These are phyloP conservation scores for Rhynchospora tenuis DNA, from an alignment of 176 grass and related monocot genomes.

Conservation along the genomic window DNA sequence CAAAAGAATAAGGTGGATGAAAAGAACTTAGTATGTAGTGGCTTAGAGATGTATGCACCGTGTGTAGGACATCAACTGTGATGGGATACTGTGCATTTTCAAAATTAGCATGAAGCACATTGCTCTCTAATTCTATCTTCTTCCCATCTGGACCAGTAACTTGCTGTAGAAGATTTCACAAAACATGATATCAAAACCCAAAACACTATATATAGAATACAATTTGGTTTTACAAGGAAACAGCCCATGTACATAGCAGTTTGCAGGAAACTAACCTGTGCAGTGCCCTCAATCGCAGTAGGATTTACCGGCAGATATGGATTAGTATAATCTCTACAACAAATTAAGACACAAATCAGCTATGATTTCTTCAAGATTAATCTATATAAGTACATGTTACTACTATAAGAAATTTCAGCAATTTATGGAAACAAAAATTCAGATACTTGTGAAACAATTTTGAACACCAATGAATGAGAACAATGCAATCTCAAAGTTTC, in stretches of 20 bases:
- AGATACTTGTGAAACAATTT: not conserved
- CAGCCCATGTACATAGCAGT: slow-evolving; percentile 16
- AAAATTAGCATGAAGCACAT: slow-evolving; percentile 91
- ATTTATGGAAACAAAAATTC: not conserved
- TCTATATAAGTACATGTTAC: not conserved
- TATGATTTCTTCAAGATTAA: not conserved
- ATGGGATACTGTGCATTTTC: slow-evolving; percentile 95
- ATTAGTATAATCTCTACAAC: slow-evolving; percentile 87
- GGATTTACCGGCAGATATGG: slow-evolving; percentile 92
- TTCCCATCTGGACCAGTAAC: slow-evolving; percentile 70
- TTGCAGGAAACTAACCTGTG: slow-evolving; percentile 53
- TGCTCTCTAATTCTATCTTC: slow-evolving; percentile 74
- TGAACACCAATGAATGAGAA: not conserved
- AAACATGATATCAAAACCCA: slow-evolving; percentile 6
- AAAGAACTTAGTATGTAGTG: not conserved
- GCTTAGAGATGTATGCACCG: slow-evolving; percentile 28
- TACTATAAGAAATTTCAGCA: not conserved
- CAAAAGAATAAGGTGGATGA: not conserved
- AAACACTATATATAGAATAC: not conserved
- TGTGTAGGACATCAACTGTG: slow-evolving; percentile 90
- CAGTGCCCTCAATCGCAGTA: slow-evolving; percentile 63
- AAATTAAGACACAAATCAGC: slow-evolving; percentile 13
- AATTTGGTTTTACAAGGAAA: slow-evolving; percentile 18
- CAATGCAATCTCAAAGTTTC: not conserved
- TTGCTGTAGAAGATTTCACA: slow-evolving; percentile 35